Evolutionary conservation across 768 basidiomycete species (phyloP), one percentile per base, ranked within the genome.

Genomic region (Rhodotorula taiwanensis): DNA sequence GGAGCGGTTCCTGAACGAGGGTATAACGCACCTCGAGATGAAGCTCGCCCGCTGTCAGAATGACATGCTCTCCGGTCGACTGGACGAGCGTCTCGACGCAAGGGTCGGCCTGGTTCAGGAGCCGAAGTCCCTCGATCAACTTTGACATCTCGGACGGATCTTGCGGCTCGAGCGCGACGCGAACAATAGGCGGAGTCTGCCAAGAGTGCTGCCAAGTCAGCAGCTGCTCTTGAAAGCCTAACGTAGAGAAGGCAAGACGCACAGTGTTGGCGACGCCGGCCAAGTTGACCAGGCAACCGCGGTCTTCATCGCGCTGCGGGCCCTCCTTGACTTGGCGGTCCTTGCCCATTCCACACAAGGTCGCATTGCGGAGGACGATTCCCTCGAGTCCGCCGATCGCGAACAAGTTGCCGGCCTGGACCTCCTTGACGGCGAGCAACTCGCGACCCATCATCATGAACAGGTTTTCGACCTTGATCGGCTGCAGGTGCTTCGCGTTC

Each of bases 381-480:
- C 91, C 89, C 71, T 88, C 89, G 59, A 98, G 76, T 0, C 95
- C 94, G 67, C 80, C 85, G 66, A 97, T 84, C 4, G 93, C 95
- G 68, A 97, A 98, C 8, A 93, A 88, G 73, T 94, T 93, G 13
- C 95, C 95, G 3, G 95, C 92, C 34, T 82, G 82, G 2, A 98
- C 92, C 63, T 79, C 80, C 27, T 87, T 80, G 5, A 94, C 89
- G 0, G 85, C 80, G 1, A 89, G 84, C n/a, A 99, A 80, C 73
- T 97, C 93, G 47, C 89, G 79, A 5, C 95, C 95, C 95, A 99
- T 98, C 90, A 99, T 97, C 52, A 87, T 82, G 76, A 97, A 99
- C 55, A 99, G 76, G 10, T 83, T 85, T 60, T 84, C 82, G 20
- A 93, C 83, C n/a, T 78, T 79, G 28, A 85, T 80, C 14, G 78